Evolutionary conservation across 1,284 basidiomycete species (phyloP), one percentile per base, ranked within the genome.

Genomic region (Fomitiporia mediterranea): DNA sequence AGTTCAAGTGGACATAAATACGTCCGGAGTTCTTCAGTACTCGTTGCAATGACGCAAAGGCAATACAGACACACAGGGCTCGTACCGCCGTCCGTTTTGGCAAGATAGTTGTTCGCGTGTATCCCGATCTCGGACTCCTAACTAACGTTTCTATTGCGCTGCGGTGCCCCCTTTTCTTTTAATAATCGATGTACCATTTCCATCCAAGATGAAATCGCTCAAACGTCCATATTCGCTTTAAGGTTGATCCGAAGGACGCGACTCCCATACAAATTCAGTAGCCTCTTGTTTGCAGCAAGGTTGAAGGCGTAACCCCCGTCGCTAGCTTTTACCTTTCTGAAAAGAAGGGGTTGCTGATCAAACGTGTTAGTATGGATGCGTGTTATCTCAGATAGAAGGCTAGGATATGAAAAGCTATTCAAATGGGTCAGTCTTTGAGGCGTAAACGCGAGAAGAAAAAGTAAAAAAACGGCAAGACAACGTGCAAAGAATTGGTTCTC

Each of bases 391-490:
- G 44, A 46, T 30, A 28, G 44, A 27, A 5, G 27, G 30, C 7
- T 28, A 30, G 25, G 7, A 17, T 25, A 9, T 17, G n/a, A 46
- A 30, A 28, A 46, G 25, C 5, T 46, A 30, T 15, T 15, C 27
- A 46, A 30, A 30, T 5, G 44, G 44, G 21, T 46, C 25, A n/a
- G 44, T 13, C 44, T 46, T 46, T 46, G 44, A 46, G 44, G 44
- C 44, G 44, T 28, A 46, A n/a, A n/a, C n/a, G n/a, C n/a, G n/a
- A n/a, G n/a, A n/a, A n/a, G n/a, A n/a, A n/a, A n/a, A n/a, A n/a
- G n/a, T n/a, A n/a, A 46, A 44, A 15, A 46, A 25, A 43, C n/a
- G 44, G 44, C 44, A n/a, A 46, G 44, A 30, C 30, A n/a, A n/a
- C n/a, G n/a, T n/a, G n/a, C n/a, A n/a, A n/a, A n/a, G 44, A 11